Conservation (phyloP, 2,329 filamentous ascomycete species). For the Zymoseptoria ardabiliae region DNA sequence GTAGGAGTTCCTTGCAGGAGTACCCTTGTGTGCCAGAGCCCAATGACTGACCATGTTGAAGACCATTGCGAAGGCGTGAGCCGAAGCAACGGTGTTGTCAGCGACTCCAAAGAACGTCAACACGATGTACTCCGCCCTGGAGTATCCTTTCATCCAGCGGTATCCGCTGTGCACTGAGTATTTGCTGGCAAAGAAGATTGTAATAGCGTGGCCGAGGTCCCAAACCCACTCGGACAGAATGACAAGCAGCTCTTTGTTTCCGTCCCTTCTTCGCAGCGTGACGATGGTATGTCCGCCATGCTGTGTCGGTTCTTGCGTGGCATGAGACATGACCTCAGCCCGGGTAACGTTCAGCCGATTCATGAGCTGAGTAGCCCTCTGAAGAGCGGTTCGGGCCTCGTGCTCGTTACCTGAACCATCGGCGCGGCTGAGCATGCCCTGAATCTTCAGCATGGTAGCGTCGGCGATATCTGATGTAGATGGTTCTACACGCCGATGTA, state of each 20-base stretch:
- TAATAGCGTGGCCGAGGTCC: constrained; percentile 1
- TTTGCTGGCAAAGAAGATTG: constrained; percentile 6
- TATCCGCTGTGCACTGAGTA: background rate
- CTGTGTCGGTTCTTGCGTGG: constrained; percentile 4
- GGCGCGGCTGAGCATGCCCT: constrained; percentile 10
- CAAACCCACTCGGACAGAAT: background rate
- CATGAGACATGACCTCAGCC: constrained; percentile 12
- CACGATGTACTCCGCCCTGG: background rate
- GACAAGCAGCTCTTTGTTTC: constrained; percentile 4
- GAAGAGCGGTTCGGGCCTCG: constrained; percentile 8
- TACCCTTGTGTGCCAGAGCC: constrained; percentile 9
- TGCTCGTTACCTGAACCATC: constrained; percentile 1
- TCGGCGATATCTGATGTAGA: background rate
- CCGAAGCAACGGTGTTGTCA: constrained; percentile 19
- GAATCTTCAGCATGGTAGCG: background rate
- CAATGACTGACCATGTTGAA: constrained; percentile 17
- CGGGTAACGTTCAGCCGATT: constrained; percentile 10
- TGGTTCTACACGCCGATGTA: background rate
- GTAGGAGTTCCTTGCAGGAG: constrained; percentile 9
- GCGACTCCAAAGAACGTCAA: constrained; percentile 22
- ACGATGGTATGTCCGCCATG: constrained; percentile 9
- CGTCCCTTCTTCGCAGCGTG: constrained; percentile 5
- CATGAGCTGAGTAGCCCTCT: constrained; percentile 11
- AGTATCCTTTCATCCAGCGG: background rate
- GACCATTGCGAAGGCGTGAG: constrained; percentile 20